Evolutionary conservation across 2,329 filamentous ascomycete genomes (phyloP).

Genomic region (Pseudohalonectria lignicola): DNA sequence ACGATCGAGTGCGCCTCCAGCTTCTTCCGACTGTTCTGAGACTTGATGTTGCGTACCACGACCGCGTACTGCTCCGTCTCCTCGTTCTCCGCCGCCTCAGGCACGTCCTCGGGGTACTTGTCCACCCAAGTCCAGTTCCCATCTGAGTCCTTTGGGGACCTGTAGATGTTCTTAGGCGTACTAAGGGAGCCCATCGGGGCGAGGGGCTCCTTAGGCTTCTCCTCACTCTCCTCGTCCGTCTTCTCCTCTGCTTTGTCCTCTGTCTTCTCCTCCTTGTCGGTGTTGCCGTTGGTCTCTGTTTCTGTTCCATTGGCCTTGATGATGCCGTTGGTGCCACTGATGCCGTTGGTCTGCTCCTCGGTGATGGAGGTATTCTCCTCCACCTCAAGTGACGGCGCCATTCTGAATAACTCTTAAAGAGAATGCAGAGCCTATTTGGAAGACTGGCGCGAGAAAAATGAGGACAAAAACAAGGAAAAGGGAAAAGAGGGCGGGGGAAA

Average conservation of each 20-base stretch:
- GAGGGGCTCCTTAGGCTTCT: slow-evolving; percentile 14
- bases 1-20: slow-evolving; percentile 51
- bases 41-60: slow-evolving; percentile 46
- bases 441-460: too few species aligned
- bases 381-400: neutral
- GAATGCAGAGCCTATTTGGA: neutral
- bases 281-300: neutral
- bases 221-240: slow-evolving; percentile 5
- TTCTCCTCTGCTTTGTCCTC: neutral
- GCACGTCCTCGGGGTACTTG: slow-evolving; percentile 40
- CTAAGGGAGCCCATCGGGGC: slow-evolving; percentile 21
- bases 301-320: neutral
- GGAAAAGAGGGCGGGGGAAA: neutral
- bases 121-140: slow-evolving; percentile 44
- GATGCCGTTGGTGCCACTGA: neutral
- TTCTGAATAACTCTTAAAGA: neutral
- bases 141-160: slow-evolving; percentile 30
- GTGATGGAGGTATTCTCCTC: neutral
- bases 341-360: neutral
- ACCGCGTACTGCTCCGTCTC: slow-evolving; percentile 51
- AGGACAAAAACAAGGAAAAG: neutral
- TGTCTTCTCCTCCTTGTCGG: neutral
- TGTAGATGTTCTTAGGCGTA: slow-evolving; percentile 30
- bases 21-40: slow-evolving; percentile 46
- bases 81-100: slow-evolving; percentile 47